These are phyloP conservation scores for Suhomyces pyralidae DNA, from an alignment of 805 yeast genomes.

Conservation along the genomic window DNA sequence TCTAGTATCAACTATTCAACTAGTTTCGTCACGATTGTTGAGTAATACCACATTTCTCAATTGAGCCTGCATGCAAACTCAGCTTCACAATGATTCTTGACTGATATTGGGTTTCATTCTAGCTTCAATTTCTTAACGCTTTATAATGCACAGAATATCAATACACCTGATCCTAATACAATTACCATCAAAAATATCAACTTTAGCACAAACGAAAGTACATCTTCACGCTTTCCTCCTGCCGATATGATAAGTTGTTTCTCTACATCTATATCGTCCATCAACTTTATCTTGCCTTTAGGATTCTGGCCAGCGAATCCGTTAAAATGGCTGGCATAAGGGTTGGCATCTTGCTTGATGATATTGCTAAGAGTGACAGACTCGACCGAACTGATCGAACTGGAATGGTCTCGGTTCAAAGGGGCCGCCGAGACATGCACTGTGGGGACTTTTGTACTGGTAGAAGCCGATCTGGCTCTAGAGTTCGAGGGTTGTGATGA, in stretches of 20 bases:
- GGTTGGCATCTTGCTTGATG: slow-evolving; percentile 11
- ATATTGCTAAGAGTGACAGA: slow-evolving; percentile 9
- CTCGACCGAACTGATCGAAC: slow-evolving; percentile 21
- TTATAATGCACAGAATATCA: slow-evolving; percentile 34
- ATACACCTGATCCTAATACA: slow-evolving; percentile 32
- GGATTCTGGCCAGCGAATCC: not conserved
- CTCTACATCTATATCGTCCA: slow-evolving; percentile 34
- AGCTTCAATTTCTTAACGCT: too few species aligned
- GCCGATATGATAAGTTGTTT: slow-evolving; percentile 36
- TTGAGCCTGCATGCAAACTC: too few species aligned
- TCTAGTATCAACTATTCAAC: too few species aligned
- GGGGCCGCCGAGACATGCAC: slow-evolving; percentile 3
- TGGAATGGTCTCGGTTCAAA: slow-evolving; percentile 19
- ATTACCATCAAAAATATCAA: slow-evolving; percentile 24
- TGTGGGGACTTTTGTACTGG: not conserved
- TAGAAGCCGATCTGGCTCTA: slow-evolving; percentile 13
- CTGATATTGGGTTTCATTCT: too few species aligned
- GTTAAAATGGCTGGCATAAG: not conserved
- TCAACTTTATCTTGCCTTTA: slow-evolving; percentile 22
- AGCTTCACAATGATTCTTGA: too few species aligned
- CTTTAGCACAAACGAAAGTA: slow-evolving; percentile 30
- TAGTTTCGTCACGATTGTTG: too few species aligned
- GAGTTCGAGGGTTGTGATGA: not conserved
- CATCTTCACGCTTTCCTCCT: slow-evolving; percentile 35
- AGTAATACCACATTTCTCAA: too few species aligned